phyloP scores from a whole-genome alignment of 768 basidiomycete species.

The Suillus sp. region DNA sequence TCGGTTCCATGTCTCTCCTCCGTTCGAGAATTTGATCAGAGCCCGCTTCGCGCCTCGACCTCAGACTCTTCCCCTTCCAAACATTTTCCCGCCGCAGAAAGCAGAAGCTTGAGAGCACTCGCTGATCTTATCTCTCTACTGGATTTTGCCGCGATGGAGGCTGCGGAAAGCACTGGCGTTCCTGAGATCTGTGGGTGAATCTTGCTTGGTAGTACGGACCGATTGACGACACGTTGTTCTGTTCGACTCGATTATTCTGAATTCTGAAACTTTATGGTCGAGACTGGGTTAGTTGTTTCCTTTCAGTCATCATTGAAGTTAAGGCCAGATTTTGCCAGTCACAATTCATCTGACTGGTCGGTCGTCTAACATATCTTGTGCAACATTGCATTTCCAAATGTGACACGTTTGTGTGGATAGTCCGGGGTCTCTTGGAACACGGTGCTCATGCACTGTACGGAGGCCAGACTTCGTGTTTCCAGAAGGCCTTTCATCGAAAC shows the following conservation, averaged over 20 bases:
- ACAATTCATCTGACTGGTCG: background rate
- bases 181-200: background rate
- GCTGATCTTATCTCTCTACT: constrained; percentile 31
- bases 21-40: constrained; percentile 3
- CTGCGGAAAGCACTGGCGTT: constrained; percentile 1
- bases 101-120: constrained; percentile 26
- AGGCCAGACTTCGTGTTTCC: background rate
- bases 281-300: background rate
- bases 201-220: background rate
- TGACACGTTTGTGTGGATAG: background rate
- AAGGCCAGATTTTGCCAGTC: background rate
- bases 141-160: constrained; percentile 28
- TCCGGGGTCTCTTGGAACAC: background rate
- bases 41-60: constrained; percentile 20
- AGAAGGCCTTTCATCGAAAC: background rate
- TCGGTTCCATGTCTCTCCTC: background rate
- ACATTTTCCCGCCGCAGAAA: constrained; percentile 24
- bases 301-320: background rate
- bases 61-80: constrained; percentile 33
- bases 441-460: background rate
- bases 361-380: background rate
- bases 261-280: background rate
- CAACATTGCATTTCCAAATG: background rate
- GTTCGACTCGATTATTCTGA: background rate
- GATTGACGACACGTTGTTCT: background rate